Base-by-base conservation (phyloP, 73 alveolate species). In the Breviolum minutum region DNA sequence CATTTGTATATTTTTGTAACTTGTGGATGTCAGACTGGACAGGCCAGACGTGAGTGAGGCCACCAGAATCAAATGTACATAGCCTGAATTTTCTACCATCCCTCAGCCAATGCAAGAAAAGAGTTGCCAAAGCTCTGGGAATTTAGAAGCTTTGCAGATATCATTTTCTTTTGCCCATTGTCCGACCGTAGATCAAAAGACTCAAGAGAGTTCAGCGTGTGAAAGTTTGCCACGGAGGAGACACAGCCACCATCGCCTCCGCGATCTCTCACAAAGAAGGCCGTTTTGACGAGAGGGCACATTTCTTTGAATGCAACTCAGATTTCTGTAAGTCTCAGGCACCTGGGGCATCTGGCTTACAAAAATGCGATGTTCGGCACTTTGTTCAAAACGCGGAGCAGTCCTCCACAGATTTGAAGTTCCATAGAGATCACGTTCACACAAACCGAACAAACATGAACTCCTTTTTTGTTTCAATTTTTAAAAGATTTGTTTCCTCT, bases 31-130 rank as follows among this genome's bases (percentile, higher is more conserved):
- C 82, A 73, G 27, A 77, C 68, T 32, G 12, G 29, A 30, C 48
- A 80, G 88, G 88, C 88, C 27, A 80, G 54, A 48, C 64, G 32
- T 40, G 88, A 80, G 88, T 80, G 88, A 80, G 32, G 64, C 63
- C 86, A 30, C 16, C 8, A 13, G n/a, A 61, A 80, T 27, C 88
- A 29, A 14, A 9, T 80, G 88, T 80, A 80, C 88, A 80, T 80
- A 80, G 88, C 68, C 88, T 29, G 26, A 71, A 13, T 16, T 20
- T 16, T 13, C 16, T 77, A 77, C 86, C 63, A 77, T 77, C 86
- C 86, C 60, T 26, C 54, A 73, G 86, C 86, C 63, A 77, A 77
- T 77, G 86, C 63, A 62, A 6, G 32, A 77, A 77, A 29, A 12
- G 24, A 20, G 63, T 61, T 6, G 83, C 54, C 54, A 3, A 40